phyloP scores from a whole-genome alignment of 2,329 filamentous ascomycete species.

The Neonectria hederae region DNA sequence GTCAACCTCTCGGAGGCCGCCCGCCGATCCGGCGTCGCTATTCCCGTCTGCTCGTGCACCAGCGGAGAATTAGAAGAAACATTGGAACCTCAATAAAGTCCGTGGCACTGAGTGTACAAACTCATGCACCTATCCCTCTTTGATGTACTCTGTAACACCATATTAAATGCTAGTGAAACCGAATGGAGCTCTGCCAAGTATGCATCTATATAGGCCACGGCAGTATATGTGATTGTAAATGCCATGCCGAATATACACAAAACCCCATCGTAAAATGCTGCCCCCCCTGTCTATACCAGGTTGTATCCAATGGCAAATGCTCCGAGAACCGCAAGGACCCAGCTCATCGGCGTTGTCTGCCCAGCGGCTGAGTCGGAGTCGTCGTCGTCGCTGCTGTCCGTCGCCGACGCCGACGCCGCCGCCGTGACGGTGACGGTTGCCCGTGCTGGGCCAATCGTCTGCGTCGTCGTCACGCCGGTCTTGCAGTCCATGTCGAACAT shows the following conservation, averaged over 20 bases:
- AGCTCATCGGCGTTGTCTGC: constrained; percentile 27
- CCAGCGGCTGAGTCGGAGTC: constrained; percentile 32
- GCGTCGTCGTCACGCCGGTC: constrained; percentile 41
- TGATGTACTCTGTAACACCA: not conserved
- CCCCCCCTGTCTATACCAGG: constrained; percentile 31
- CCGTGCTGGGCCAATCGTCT: constrained; percentile 31
- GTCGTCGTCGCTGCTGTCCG: constrained; percentile 26
- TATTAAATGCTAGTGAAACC: constrained; percentile 1
- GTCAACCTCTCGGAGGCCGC: not conserved
- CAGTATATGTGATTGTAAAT: not conserved
- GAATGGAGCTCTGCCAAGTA: constrained; percentile 12
- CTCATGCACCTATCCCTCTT: not conserved
- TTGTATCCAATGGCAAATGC: constrained; percentile 38
- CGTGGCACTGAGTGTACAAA: not conserved
- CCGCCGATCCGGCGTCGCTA: not conserved
- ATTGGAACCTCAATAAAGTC: not conserved
- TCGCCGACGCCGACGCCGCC: constrained; percentile 10
- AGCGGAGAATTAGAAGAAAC: not conserved
- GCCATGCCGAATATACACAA: not conserved
- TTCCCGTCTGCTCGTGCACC: not conserved
- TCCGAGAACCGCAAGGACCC: constrained; percentile 32
- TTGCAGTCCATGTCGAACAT: constrained; percentile 34
- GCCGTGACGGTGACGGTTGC: constrained; percentile 37
- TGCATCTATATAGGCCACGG: not conserved
- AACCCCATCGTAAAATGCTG: not conserved